Conservation (phyloP, 169 alveolate genomes). For the Theileria equi region DNA sequence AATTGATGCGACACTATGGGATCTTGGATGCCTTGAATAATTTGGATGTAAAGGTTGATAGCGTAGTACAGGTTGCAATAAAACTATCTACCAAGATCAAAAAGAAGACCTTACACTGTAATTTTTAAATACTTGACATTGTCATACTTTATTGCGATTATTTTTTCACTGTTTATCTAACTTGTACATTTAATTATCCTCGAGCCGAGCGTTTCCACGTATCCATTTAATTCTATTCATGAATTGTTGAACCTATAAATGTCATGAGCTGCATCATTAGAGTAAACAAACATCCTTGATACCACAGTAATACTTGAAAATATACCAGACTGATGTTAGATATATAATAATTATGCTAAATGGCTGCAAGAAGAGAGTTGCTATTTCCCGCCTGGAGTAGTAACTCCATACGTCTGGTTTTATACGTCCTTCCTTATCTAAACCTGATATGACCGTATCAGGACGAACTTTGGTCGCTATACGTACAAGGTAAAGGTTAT, state of each 20-base stretch:
- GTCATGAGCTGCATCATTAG: neutral
- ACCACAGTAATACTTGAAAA: slow-evolving; percentile 53
- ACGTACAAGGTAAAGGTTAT: no score
- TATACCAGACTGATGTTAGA: slow-evolving; percentile 26
- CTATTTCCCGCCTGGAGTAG: slow-evolving; percentile 44
- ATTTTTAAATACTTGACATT: neutral
- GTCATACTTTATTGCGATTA: neutral
- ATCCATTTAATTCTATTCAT: slow-evolving; percentile 41
- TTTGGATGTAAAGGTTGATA: slow-evolving; percentile 36
- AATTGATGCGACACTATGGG: slow-evolving; percentile 24
- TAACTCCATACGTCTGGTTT: slow-evolving; percentile 45
- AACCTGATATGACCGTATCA: no score
- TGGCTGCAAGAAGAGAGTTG: slow-evolving; percentile 58
- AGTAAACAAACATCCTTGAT: slow-evolving; percentile 23
- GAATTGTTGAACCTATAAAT: slow-evolving; percentile 27
- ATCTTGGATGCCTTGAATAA: slow-evolving; percentile 19
- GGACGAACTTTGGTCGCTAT: no score
- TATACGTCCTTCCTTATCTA: neutral
- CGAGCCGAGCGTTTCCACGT: neutral
- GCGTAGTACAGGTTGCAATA: slow-evolving; percentile 39
- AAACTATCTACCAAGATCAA: slow-evolving; percentile 16
- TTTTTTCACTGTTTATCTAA: neutral
- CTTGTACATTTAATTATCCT: neutral
- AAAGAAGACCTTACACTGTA: slow-evolving; percentile 25
- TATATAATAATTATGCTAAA: slow-evolving; percentile 31